These are phyloP conservation scores for Boletus rex-veris DNA, from an alignment of 768 basidiomycete species.

Conservation along the genomic window DNA sequence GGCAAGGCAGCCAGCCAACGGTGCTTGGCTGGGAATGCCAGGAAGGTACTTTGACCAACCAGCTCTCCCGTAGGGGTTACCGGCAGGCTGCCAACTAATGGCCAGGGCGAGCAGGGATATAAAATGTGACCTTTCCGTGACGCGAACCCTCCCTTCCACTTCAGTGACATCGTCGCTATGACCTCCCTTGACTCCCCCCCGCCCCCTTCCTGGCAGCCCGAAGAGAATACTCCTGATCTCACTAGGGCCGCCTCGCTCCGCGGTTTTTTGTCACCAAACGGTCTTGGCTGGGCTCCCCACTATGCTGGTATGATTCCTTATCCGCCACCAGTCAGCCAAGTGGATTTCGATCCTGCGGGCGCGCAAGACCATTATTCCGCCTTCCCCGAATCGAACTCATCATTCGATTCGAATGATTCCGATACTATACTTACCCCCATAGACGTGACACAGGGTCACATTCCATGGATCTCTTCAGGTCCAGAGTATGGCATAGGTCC, in stretches of 20 bases:
- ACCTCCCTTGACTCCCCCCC: background rate
- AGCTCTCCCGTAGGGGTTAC: background rate
- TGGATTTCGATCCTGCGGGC: background rate
- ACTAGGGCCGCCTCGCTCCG: background rate
- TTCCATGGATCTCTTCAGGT: background rate
- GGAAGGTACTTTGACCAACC: background rate
- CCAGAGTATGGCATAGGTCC: background rate
- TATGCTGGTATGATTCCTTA: background rate
- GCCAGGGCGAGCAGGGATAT: background rate
- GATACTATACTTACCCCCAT: background rate
- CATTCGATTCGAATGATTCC: background rate
- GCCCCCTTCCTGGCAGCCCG: background rate
- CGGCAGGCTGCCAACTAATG: slow-evolving; percentile 13
- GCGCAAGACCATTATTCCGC: background rate
- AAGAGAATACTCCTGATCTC: background rate
- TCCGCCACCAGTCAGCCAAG: background rate
- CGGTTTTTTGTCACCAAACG: background rate
- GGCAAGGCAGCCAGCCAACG: slow-evolving; percentile 1
- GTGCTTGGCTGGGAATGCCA: background rate
- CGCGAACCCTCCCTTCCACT: background rate
- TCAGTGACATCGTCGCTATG: background rate
- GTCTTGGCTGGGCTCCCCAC: background rate
- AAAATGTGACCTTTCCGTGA: background rate
- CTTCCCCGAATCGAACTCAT: background rate
- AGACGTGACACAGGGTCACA: background rate